Evolutionary conservation across 495 filamentous ascomycete species (phyloP), one percentile per base, ranked within the genome.

Genomic region (Cetradonia linearis): DNA sequence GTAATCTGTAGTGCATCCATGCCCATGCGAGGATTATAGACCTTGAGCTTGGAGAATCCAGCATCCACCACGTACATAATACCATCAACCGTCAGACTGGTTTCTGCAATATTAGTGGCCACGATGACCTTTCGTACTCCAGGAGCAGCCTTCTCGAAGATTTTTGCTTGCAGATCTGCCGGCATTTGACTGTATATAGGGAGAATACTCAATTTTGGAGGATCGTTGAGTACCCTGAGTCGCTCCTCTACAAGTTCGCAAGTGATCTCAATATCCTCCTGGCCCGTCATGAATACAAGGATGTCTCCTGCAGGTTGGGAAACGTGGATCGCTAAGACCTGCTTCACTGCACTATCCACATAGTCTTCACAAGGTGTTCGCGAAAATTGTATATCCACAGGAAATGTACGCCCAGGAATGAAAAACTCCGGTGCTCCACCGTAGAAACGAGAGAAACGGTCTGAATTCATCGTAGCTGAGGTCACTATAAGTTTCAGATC

Each of bases 171-270:
- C 40, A 97, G 77, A 72, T 99, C 94, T 14, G 94, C 94, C 1
- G 94, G 94, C 92, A 99, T 95, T 71, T 97, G 94, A 77, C 89
- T 95, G 82, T 99, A 99, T 38, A 99, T 96, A 0, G 94, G 94
- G 25, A 99, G 80, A 48, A 99, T 95, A 68, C 86, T 91, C 34
- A 99, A 83, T 65, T 95, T 91, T 10, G 91, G 89, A 1, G 94
- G 94, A 68, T 97, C 92, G 62, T 96, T 97, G 11, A 99, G 79
- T 60, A 92, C 73, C 62, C 89, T 87, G n/a, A 99, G 72, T 34
- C 94, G 77, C 67, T 99, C 93, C 47, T 86, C 88, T 27, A 96
- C 79, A 2, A 96, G 77, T 65, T 97, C 94, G 67, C 94, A 99
- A 0, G 94, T 97, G 38, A 87, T 84, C 73, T 97, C 93, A 60